These are phyloP conservation scores for Diaporthe amygdali DNA, from an alignment of 2,329 filamentous ascomycete genomes.

Conservation along the genomic window DNA sequence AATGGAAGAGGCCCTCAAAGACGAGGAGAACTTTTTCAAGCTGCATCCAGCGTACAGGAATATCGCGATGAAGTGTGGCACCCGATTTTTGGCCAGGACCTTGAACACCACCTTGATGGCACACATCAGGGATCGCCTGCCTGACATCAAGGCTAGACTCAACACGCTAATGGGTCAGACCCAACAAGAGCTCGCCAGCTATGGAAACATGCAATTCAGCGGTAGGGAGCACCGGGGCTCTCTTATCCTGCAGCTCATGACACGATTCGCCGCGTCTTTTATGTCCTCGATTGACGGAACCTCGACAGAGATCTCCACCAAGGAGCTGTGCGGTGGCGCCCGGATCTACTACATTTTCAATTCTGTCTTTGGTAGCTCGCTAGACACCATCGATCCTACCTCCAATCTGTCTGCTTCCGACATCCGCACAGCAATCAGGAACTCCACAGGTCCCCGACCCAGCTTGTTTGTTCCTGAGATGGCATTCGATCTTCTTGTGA, in stretches of 20 bases:
- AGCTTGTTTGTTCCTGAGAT: slow-evolving; percentile 97
- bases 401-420: slow-evolving; percentile 93
- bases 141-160: slow-evolving; percentile 96
- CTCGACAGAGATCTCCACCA: slow-evolving; percentile 97
- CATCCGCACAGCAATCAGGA: slow-evolving; percentile 95
- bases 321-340: slow-evolving; percentile 93
- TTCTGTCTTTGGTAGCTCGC: slow-evolving; percentile 94
- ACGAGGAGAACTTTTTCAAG: slow-evolving; percentile 93
- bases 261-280: slow-evolving; percentile 95
- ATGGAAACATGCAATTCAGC: slow-evolving; percentile 96
- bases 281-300: slow-evolving; percentile 99
- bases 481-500: slow-evolving; percentile 95
- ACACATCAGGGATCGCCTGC: slow-evolving; percentile 93
- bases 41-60: slow-evolving; percentile 97
- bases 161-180: slow-evolving; percentile 99
- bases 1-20: slow-evolving; percentile 87
- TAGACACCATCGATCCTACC: slow-evolving; percentile 95
- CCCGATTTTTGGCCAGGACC: slow-evolving; percentile 91
- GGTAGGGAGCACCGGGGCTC: slow-evolving; percentile 96
- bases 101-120: slow-evolving; percentile 94
- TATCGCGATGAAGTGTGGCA: slow-evolving; percentile 92
- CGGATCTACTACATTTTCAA: slow-evolving; percentile 99
- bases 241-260: slow-evolving; percentile 96
- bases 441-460: slow-evolving; percentile 93
- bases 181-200: slow-evolving; percentile 96